Conservation (phyloP, 805 yeast genomes). For the Sungouiella blattae region DNA sequence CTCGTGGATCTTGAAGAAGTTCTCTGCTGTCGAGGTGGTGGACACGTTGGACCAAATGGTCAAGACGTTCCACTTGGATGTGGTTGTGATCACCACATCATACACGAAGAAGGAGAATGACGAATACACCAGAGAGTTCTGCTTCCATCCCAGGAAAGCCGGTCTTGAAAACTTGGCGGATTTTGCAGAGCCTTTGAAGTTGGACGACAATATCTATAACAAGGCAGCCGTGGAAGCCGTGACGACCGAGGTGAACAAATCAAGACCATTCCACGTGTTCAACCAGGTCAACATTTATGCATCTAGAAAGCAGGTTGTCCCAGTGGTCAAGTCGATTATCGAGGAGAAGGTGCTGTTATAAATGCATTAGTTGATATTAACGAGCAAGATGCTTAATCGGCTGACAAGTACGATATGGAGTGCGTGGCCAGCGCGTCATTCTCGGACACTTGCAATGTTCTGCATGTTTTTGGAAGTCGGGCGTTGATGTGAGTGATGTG, state of each 20-base stretch:
- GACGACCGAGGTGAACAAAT: conserved; percentile 11
- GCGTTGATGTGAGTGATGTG: conserved; percentile 6
- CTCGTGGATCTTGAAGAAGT: conserved; percentile 44
- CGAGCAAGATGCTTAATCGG: no score
- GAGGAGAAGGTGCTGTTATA: conserved; percentile 12
- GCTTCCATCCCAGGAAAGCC: conserved; percentile 19
- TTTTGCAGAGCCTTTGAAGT: conserved; percentile 20
- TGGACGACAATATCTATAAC: conserved; percentile 24
- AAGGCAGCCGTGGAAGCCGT: conserved; percentile 10
- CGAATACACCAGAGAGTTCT: conserved; percentile 33
- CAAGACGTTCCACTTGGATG: conserved; percentile 22
- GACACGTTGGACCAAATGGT: conserved; percentile 19
- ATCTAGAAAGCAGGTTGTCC: conserved; percentile 86
- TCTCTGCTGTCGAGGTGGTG: conserved; percentile 19
- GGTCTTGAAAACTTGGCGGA: conserved; percentile 19
- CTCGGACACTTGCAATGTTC: conserved; percentile 7
- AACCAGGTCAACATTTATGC: conserved; percentile 55
- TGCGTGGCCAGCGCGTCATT: no score
- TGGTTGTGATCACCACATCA: conserved; percentile 36
- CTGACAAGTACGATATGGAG: no score
- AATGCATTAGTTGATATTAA: no score
- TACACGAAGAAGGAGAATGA: conserved; percentile 31
- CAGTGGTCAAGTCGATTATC: conserved; percentile 40
- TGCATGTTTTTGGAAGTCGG: conserved; percentile 6
- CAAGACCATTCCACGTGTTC: conserved; percentile 21